Percentiles rank a stretch among this genome's conserved stretches.
Conservation (phyloP, 768 basidiomycete genomes). For the Serendipita vermifera region DNA sequence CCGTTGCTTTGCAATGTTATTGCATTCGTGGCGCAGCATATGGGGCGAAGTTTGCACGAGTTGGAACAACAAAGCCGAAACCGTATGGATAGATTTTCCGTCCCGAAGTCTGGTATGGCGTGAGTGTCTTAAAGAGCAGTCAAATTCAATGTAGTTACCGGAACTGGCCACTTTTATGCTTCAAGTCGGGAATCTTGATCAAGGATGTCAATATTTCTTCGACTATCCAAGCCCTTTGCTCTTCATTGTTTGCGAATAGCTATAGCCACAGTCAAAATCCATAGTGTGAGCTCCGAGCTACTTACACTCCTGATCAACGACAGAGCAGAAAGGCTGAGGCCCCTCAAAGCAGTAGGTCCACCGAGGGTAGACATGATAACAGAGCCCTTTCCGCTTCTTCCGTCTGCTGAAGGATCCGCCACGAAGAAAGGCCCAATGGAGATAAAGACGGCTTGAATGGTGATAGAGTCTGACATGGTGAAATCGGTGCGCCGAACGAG, state of each 20-base stretch:
- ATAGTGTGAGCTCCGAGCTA: conserved; percentile 8
- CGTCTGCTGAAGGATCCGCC: conserved; percentile 47
- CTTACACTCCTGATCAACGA: conserved; percentile 75
- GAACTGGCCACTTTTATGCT: conserved; percentile 82
- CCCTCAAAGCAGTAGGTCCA: conserved; percentile 65
- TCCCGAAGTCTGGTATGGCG: conserved; percentile 56
- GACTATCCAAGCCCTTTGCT: conserved; percentile 93
- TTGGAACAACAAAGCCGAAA: conserved; percentile 84
- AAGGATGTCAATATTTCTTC: conserved; percentile 88
- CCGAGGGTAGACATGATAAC: conserved; percentile 50
- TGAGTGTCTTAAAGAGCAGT: conserved; percentile 4
- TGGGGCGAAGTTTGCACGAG: conserved; percentile 93
- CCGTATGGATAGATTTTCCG: conserved; percentile 82
- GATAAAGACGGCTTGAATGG: conserved; percentile 87
- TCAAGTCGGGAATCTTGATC: conserved; percentile 79
- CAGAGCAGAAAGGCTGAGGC: conserved; percentile 66
- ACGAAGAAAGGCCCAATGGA: conserved; percentile 92
- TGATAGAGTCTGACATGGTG: conserved; percentile 78
- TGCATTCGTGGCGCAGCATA: conserved; percentile 63
- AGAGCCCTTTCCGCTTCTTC: conserved; percentile 33
- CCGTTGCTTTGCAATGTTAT: conserved; percentile 45
- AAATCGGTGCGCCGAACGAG: conserved; percentile 60
- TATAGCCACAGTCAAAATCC: conserved; percentile 24
- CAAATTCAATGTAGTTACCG: conserved; percentile 35
- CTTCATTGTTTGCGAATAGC: conserved; percentile 86